Evolutionary conservation across 148 eudicot species (phyloP).

Genomic region (Limonium bicolor): DNA sequence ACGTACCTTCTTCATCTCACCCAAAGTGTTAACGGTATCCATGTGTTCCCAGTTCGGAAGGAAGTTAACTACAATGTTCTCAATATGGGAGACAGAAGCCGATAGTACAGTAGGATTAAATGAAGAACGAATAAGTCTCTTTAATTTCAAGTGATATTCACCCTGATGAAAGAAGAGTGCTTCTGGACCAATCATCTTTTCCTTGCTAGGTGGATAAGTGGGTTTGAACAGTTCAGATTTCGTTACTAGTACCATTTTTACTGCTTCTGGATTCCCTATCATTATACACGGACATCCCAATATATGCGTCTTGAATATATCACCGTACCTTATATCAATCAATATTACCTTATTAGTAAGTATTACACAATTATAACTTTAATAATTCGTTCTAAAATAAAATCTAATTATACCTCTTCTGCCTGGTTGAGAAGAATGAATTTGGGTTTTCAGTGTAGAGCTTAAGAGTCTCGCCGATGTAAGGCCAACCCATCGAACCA

Average conservation of each 20-base stretch:
- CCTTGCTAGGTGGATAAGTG: slow-evolving; percentile 43
- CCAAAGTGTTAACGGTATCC: slow-evolving; percentile 35
- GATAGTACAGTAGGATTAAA: slow-evolving; percentile 22
- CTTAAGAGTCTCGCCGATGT: slow-evolving; percentile 43
- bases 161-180: slow-evolving; percentile 56
- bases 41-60: slow-evolving; percentile 37
- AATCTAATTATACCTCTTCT: no score
- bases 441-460: slow-evolving; percentile 44
- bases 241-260: slow-evolving; percentile 21
- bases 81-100: slow-evolving; percentile 15
- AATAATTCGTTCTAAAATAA: not conserved
- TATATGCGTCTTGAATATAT: slow-evolving; percentile 41
- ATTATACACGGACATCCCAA: slow-evolving; percentile 54
- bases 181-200: slow-evolving; percentile 29
- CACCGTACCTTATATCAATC: slow-evolving; percentile 20
- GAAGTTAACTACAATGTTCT: slow-evolving; percentile 32
- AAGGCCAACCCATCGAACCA: slow-evolving; percentile 62
- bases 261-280: slow-evolving; percentile 51
- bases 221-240: slow-evolving; percentile 44
- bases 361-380: not conserved
- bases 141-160: slow-evolving; percentile 26
- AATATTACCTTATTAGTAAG: not conserved
- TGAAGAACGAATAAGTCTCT: slow-evolving; percentile 25
- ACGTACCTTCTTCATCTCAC: slow-evolving; percentile 71
- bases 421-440: slow-evolving; percentile 31